Conservation (phyloP, 2,329 filamentous ascomycete species). For the Claviceps quebecensis region DNA sequence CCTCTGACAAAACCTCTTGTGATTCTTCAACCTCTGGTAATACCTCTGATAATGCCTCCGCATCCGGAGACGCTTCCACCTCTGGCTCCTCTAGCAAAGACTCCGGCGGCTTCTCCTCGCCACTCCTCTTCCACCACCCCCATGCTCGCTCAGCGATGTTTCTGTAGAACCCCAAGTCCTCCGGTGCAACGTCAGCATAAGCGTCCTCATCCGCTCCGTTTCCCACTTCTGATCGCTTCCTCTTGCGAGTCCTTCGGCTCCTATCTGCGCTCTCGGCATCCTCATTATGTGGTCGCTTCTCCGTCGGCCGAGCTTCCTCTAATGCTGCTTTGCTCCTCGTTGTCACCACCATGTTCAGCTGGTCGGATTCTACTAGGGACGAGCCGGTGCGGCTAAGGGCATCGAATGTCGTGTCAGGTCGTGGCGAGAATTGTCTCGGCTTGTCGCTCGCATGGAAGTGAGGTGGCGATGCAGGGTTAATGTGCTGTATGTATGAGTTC, state of each 20-base stretch:
- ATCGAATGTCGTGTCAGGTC: background rate
- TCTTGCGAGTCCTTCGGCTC: background rate
- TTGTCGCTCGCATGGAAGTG: too few species aligned
- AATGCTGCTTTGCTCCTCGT: background rate
- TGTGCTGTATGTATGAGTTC: too few species aligned
- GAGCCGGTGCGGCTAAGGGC: background rate
- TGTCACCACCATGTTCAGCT: conserved; percentile 2
- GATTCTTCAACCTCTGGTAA: too few species aligned
- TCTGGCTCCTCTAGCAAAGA: too few species aligned
- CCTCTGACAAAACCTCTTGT: too few species aligned
- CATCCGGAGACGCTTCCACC: too few species aligned
- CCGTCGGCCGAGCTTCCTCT: background rate
- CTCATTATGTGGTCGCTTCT: background rate
- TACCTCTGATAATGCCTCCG: too few species aligned
- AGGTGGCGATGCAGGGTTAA: too few species aligned
- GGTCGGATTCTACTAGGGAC: background rate
- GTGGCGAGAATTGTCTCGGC: background rate
- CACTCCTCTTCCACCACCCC: background rate
- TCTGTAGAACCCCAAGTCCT: background rate
- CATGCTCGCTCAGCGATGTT: background rate
- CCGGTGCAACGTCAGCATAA: background rate
- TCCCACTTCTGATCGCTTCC: background rate
- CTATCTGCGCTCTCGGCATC: background rate
- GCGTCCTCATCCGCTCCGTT: background rate
- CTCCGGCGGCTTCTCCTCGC: background rate